Percentiles rank a stretch among this genome's conserved stretches.
Conservation (phyloP, 306 rosid species). For the Begonia masoniana region DNA sequence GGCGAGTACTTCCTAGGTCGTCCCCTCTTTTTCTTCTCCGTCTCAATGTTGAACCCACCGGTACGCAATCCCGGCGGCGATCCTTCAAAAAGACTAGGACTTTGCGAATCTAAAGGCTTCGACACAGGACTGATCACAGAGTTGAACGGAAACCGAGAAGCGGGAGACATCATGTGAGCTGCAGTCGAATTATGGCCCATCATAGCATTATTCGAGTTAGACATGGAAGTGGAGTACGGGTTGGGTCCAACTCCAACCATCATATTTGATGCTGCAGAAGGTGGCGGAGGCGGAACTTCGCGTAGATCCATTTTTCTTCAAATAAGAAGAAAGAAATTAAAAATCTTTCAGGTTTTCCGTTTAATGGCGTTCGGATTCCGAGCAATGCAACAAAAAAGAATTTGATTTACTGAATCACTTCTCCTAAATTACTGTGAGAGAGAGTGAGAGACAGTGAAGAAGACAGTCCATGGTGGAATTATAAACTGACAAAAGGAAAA, state of each 20-base stretch:
- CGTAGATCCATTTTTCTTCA: conserved; percentile 56
- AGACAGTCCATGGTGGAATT: background rate
- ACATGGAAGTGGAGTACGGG: conserved; percentile 26
- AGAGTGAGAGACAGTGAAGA: background rate
- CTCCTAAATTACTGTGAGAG: background rate
- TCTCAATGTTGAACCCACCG: conserved; percentile 31
- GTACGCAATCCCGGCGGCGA: conserved; percentile 32
- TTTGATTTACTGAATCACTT: background rate
- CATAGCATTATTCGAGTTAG: conserved; percentile 19
- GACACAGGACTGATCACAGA: conserved; percentile 20
- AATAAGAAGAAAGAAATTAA: conserved; percentile 1
- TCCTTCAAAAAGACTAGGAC: conserved; percentile 40
- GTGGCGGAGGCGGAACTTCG: conserved; percentile 25
- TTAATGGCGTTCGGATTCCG: background rate
- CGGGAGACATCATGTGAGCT: conserved; percentile 33
- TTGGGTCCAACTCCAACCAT: conserved; percentile 33
- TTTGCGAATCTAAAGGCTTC: conserved; percentile 32
- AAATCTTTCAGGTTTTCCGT: background rate
- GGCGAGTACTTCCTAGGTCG: conserved; percentile 70
- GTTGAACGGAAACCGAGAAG: conserved; percentile 49
- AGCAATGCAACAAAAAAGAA: background rate
- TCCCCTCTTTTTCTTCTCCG: conserved; percentile 75
- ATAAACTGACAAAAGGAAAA: too few species aligned
- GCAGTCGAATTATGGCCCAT: conserved; percentile 34
- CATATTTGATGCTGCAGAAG: conserved; percentile 23